Percentiles rank a stretch among this genome's conserved stretches.
Evolutionary conservation across 2,329 filamentous ascomycete genomes (phyloP).

Genomic region (Claviceps sp.): DNA sequence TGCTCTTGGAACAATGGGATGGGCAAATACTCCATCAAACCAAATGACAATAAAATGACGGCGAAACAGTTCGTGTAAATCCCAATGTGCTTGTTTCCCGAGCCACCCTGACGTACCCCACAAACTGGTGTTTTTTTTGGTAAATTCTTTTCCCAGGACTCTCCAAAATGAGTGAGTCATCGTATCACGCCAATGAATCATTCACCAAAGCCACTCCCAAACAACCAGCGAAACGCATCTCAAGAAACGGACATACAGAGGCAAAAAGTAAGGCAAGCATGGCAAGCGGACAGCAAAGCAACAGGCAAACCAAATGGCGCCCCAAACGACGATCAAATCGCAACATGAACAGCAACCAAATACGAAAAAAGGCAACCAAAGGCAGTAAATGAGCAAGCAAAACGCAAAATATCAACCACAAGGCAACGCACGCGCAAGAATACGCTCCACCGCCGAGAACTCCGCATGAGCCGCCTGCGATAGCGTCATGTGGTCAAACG

Average conservation of each 20-base stretch:
- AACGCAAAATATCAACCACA: not conserved
- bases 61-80: too few species aligned
- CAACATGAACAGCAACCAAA: not conserved
- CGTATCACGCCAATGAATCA: not conserved
- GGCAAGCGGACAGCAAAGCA: not conserved
- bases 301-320: too few species aligned
- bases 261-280: not conserved
- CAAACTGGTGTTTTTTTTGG: not conserved
- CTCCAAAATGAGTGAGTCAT: not conserved
- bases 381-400: not conserved
- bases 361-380: not conserved
- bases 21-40: too few species aligned
- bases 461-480: constrained; percentile 31
- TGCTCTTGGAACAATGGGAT: too few species aligned
- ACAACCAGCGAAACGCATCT: not conserved
- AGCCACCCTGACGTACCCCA: too few species aligned
- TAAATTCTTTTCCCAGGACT: not conserved
- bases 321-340: too few species aligned
- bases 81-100: too few species aligned
- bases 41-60: too few species aligned
- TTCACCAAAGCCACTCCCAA: not conserved
- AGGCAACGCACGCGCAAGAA: constrained; percentile 29
- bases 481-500: constrained; percentile 36
- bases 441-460: constrained; percentile 34
- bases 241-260: not conserved